Evolutionary conservation across 305 asterid genomes (phyloP).

Genomic region (Fraxinus xanthoxyloides): DNA sequence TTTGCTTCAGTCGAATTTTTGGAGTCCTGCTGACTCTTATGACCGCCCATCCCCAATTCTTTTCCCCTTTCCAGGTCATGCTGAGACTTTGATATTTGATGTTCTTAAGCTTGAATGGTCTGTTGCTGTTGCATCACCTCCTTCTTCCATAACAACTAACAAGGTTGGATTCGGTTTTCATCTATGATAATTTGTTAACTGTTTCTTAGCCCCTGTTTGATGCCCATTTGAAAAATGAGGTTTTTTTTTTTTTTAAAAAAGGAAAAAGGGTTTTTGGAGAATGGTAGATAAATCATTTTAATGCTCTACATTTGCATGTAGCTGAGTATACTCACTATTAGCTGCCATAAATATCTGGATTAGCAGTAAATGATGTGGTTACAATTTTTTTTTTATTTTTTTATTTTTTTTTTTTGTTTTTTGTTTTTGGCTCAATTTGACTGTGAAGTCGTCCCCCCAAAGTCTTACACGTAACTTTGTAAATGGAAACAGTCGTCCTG

Average conservation of each 20-base stretch:
- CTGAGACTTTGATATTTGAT: constrained; percentile 83
- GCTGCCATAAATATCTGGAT: constrained; percentile 2
- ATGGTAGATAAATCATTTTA: not conserved
- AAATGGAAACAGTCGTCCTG: not conserved
- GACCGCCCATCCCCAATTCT: not conserved
- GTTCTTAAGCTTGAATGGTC: constrained; percentile 91
- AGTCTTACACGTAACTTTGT: not conserved
- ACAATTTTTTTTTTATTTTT: not conserved
- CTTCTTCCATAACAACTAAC: constrained; percentile 76
- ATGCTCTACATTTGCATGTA: not conserved
- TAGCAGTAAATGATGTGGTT: not conserved
- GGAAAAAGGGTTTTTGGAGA: not conserved
- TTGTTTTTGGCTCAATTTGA: constrained; percentile 3
- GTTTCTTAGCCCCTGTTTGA: not conserved
- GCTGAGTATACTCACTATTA: not conserved
- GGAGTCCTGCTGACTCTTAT: constrained; percentile 14
- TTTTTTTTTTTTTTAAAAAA: too few species aligned
- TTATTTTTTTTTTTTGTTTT: not conserved
- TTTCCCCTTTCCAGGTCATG: constrained; percentile 56
- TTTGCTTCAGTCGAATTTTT: constrained; percentile 5
- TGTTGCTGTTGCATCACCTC: constrained; percentile 67
- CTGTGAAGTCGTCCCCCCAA: not conserved
- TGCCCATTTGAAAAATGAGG: not conserved
- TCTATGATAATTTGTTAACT: constrained; percentile 4
- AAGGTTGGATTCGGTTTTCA: constrained; percentile 54